phyloP scores from a whole-genome alignment of 1,284 basidiomycete genomes.

The Malassezia japonica region DNA sequence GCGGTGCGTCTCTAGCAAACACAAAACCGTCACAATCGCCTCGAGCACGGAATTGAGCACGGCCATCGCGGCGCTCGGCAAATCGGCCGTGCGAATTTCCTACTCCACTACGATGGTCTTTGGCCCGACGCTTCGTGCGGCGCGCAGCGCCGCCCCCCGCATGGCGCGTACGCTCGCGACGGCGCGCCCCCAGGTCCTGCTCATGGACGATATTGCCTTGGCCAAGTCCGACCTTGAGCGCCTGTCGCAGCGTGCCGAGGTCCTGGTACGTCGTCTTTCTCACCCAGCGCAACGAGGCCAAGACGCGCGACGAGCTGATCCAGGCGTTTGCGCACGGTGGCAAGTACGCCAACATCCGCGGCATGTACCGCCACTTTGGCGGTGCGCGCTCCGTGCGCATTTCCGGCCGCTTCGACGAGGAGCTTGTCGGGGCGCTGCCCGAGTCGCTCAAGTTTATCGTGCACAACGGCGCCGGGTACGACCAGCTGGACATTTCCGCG shows the following conservation, averaged over 20 bases:
- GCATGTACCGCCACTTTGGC: constrained; percentile 67
- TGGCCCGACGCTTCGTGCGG: background rate
- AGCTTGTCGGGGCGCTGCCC: constrained; percentile 31
- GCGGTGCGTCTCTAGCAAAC: constrained; percentile 3
- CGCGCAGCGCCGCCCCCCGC: too few relatives aligned
- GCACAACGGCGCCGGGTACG: constrained; percentile 44
- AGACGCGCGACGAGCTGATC: constrained; percentile 24
- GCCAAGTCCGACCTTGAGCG: constrained; percentile 24
- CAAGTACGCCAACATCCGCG: constrained; percentile 61
- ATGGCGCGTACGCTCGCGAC: background rate
- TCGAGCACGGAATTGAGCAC: constrained; percentile 9
- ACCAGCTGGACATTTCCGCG: constrained; percentile 34
- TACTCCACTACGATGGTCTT: background rate
- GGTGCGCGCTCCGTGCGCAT: constrained; percentile 27
- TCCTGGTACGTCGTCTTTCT: constrained; percentile 11
- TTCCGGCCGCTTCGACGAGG: constrained; percentile 28
- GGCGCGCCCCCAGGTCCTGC: constrained; percentile 25
- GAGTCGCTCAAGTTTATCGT: constrained; percentile 26
- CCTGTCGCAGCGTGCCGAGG: constrained; percentile 19
- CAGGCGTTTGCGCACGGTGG: constrained; percentile 21
- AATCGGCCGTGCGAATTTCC: background rate
- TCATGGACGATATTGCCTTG: constrained; percentile 33
- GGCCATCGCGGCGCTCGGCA: background rate
- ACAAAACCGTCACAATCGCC: constrained; percentile 2
- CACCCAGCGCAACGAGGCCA: constrained; percentile 6